A percentile compares a stretch with the other conserved stretches of the same genome.
These are phyloP conservation scores for Staphylotrichum longicolle DNA, from an alignment of 495 filamentous ascomycete species.

Conservation along the genomic window DNA sequence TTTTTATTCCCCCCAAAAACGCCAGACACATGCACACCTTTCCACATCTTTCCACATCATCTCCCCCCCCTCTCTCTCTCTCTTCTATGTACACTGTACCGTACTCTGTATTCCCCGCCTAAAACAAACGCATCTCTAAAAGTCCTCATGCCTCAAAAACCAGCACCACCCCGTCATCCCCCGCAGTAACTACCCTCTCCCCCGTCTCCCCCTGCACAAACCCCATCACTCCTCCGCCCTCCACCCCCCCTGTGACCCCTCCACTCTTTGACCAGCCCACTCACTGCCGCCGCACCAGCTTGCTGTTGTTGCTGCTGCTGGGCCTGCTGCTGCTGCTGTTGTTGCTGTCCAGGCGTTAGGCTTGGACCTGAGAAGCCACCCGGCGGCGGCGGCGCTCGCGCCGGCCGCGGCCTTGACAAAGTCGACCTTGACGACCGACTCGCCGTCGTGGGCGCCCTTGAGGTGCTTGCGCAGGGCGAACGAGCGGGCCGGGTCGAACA, in stretches of 20 bases:
- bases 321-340: slow-evolving; percentile 17
- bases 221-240: slow-evolving; percentile 78
- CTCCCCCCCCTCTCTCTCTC: background rate
- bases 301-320: slow-evolving; percentile 20
- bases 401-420: slow-evolving; percentile 60
- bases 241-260: slow-evolving; percentile 72
- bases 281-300: slow-evolving; percentile 32
- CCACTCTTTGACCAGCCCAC: slow-evolving; percentile 74
- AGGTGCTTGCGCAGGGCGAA: slow-evolving; percentile 82
- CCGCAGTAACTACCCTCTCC: slow-evolving; percentile 77
- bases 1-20: slow-evolving; percentile 4
- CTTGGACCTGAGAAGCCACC: slow-evolving; percentile 72
- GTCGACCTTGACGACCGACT: slow-evolving; percentile 85
- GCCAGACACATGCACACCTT: background rate
- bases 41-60: background rate
- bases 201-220: slow-evolving; percentile 74
- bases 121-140: too few relatives aligned
- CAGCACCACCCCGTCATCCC: slow-evolving; percentile 75
- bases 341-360: slow-evolving; percentile 43
- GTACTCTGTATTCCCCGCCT: too few relatives aligned
- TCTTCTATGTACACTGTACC: too few relatives aligned
- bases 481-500: slow-evolving; percentile 79
- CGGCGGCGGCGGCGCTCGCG: slow-evolving; percentile 14
- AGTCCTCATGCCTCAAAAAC: slow-evolving; percentile 58
- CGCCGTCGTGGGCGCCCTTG: slow-evolving; percentile 75